phyloP scores from a whole-genome alignment of 129 eudicot species.

The sunflower (Helianthus annuus) region DNA sequence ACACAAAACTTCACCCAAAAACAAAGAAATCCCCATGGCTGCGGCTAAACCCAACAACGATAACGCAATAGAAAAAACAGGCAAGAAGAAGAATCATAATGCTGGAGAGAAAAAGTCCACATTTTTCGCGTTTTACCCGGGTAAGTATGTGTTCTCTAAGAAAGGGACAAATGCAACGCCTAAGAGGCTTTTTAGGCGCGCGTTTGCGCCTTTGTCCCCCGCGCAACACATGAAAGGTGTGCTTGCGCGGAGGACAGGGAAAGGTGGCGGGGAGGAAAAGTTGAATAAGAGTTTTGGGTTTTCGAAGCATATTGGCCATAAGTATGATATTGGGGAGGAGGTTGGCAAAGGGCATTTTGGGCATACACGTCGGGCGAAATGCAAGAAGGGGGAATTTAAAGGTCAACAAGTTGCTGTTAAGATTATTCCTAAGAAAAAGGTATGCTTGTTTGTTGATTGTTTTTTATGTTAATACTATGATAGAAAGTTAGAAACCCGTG shows the following conservation, averaged over 20 bases:
- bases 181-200: conserved; percentile 19
- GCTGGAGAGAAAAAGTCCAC: conserved; percentile 19
- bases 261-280: conserved; percentile 37
- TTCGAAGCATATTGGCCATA: conserved; percentile 40
- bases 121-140: conserved; percentile 12
- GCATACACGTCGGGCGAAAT: conserved; percentile 31
- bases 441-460: not conserved
- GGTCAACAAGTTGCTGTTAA: conserved; percentile 41
- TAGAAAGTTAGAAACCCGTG: not conserved
- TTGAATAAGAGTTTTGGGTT: conserved; percentile 39
- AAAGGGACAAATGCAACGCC: conserved; percentile 12
- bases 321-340: conserved; percentile 40
- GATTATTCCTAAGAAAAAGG: conserved; percentile 36
- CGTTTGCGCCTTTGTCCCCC: conserved; percentile 33
- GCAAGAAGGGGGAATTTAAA: conserved; percentile 34
- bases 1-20: not conserved
- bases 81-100: conserved; percentile 12
- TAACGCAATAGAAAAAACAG: conserved; percentile 5
- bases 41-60: not conserved
- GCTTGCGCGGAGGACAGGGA: conserved; percentile 28
- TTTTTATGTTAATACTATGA: not conserved
- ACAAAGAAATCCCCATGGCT: not conserved
- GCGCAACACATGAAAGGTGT: conserved; percentile 45
- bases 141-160: conserved; percentile 18
- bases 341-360: conserved; percentile 48